Evolutionary conservation across 371 early-diverging fungal species (phyloP), one percentile per base, ranked within the genome.

Genomic region (Nematocida sp.): DNA sequence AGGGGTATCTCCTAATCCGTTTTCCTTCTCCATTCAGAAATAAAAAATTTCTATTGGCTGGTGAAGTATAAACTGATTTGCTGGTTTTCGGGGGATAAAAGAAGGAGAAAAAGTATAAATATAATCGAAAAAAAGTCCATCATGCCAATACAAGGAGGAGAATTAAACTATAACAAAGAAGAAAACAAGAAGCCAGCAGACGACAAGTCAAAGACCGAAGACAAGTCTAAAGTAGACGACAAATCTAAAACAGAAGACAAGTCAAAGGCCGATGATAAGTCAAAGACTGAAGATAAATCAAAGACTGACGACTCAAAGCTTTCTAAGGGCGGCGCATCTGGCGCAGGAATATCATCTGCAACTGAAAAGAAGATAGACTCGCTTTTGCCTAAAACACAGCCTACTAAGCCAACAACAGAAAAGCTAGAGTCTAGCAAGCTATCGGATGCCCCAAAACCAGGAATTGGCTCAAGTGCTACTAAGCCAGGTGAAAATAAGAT

Each of bases 111-210:
- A 78, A 78, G 70, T 78, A 78, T 78, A 78, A 70, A 78, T 78
- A 78, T 39, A 46, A 45, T 61, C 13, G 7, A 4, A 46, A 33
- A 0, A 15, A 13, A 70, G 11, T 3, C 9, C 57, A 54, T 18
- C 57, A 78, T 78, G 80, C 80, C 80, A 60, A 78, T 78, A 66
- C 80, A 78, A 78, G 80, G 80, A 78, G 70, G 70, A 66, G 80
- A 78, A 66, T 57, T 58, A 56, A 78, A 78, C 42, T 60, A 78
- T 60, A 70, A 69, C 71, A 78, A 78, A 71, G 56, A 78, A 54
- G 71, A 66, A 46, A 55, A 73, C 39, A 67, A 67, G 33, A 62
- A 60, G 40, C 69, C 76, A 15, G 66, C 42, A 55, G 57, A 44
- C 25, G 73, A 73, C 55, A 66, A 73, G 13, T 42, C 72, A 18